phyloP scores from a whole-genome alignment of 1,284 basidiomycete species.

The Rugosomyces carneus region DNA sequence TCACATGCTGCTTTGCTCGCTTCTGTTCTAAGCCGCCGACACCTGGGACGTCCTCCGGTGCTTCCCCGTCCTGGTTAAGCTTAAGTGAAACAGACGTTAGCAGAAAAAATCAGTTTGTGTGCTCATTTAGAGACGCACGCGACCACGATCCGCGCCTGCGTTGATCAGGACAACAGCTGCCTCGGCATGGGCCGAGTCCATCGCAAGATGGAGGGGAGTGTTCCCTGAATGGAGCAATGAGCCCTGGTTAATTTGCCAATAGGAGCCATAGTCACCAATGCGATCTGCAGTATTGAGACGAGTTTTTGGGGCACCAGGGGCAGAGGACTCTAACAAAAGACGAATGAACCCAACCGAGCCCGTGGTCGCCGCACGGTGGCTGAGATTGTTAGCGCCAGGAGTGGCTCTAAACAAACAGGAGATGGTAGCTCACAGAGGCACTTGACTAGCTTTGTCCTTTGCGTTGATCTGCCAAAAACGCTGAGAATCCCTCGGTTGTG shows the following conservation, averaged over 20 bases:
- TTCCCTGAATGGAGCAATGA: slow-evolving; percentile 55
- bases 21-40: slow-evolving; percentile 86
- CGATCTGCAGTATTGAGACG: slow-evolving; percentile 84
- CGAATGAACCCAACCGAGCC: slow-evolving; percentile 84
- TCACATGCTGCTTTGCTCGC: slow-evolving; percentile 68
- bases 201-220: slow-evolving; percentile 91
- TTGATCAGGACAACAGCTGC: slow-evolving; percentile 86
- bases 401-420: slow-evolving; percentile 20
- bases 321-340: slow-evolving; percentile 71
- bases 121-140: slow-evolving; percentile 47
- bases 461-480: slow-evolving; percentile 71
- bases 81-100: slow-evolving; percentile 25
- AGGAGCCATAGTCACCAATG: slow-evolving; percentile 47
- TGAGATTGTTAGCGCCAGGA: slow-evolving; percentile 26
- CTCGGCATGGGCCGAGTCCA: slow-evolving; percentile 91
- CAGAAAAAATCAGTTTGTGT: slow-evolving; percentile 2
- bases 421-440: slow-evolving; percentile 62
- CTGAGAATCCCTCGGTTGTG: slow-evolving; percentile 36
- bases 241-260: slow-evolving; percentile 8
- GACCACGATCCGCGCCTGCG: slow-evolving; percentile 85
- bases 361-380: slow-evolving; percentile 92
- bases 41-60: slow-evolving; percentile 80
- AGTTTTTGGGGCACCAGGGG: slow-evolving; percentile 58
- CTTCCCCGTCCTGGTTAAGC: slow-evolving; percentile 79
- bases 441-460: slow-evolving; percentile 85